Evolutionary conservation across 2,329 filamentous ascomycete genomes (phyloP).

Genomic region (Fusarium lyarnte): DNA sequence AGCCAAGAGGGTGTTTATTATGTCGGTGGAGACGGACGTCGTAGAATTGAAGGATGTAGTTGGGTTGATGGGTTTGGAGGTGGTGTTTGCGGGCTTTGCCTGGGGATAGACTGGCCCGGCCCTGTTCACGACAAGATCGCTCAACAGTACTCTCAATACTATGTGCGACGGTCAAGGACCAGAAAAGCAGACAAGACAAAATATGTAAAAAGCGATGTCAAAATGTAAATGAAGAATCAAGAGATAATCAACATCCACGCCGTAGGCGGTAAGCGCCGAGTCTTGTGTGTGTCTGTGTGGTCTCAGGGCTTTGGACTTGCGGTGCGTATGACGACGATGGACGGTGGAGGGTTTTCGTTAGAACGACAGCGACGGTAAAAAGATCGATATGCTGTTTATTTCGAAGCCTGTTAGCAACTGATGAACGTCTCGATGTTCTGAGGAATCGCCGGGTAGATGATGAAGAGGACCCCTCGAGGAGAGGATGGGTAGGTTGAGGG

Average conservation of each 20-base stretch:
- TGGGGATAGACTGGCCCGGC: conserved; percentile 40
- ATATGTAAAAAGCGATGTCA: conserved; percentile 25
- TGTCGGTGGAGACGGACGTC: conserved; percentile 38
- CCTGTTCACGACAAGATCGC: conserved; percentile 44
- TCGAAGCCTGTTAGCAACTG: conserved; percentile 38
- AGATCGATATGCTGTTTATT: conserved; percentile 9
- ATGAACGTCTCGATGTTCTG: not conserved
- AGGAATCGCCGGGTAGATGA: conserved; percentile 13
- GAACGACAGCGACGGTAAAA: conserved; percentile 24
- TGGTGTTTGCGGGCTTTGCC: conserved; percentile 49
- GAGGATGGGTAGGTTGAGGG: conserved; percentile 24
- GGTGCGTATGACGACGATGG: conserved; percentile 44
- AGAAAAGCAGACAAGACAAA: conserved; percentile 32
- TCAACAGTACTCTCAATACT: conserved; percentile 40
- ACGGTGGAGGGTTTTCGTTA: conserved; percentile 33
- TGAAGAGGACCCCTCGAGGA: conserved; percentile 15
- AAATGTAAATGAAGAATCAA: conserved; percentile 38
- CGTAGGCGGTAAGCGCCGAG: conserved; percentile 50
- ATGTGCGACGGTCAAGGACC: conserved; percentile 39
- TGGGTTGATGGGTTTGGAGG: conserved; percentile 35
- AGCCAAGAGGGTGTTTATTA: conserved; percentile 41
- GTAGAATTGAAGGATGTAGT: conserved; percentile 29
- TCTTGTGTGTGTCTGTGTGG: conserved; percentile 37
- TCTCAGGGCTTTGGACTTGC: conserved; percentile 45
- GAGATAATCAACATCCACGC: conserved; percentile 44